These are phyloP conservation scores for Paraurostyla sp. DNA, from an alignment of 73 alveolate species.

Conservation along the genomic window DNA sequence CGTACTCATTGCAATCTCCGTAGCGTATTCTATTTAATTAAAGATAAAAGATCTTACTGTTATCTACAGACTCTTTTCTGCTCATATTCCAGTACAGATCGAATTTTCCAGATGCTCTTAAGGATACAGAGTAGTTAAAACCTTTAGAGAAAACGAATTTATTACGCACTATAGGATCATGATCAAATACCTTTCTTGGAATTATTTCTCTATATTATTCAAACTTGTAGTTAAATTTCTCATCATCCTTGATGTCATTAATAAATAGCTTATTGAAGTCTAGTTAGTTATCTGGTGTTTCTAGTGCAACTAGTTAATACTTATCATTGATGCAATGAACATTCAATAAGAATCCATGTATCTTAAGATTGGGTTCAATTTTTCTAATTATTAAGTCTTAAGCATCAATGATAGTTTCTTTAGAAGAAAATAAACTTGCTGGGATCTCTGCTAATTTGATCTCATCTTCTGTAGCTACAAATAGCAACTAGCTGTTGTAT, in stretches of 20 bases:
- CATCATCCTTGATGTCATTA: background rate
- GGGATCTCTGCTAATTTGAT: background rate
- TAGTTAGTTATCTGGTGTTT: background rate
- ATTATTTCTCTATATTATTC: background rate
- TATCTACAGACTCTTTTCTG: background rate
- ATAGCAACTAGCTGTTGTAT: background rate
- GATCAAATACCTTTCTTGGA: background rate
- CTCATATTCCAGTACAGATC: conserved; percentile 36
- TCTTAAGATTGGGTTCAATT: background rate
- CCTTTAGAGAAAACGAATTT: background rate
- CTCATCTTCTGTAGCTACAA: background rate
- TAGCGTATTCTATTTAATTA: background rate
- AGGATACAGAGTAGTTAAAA: background rate
- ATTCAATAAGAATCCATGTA: background rate
- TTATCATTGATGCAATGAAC: background rate
- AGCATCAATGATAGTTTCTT: background rate
- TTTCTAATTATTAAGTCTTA: background rate
- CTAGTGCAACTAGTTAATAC: background rate
- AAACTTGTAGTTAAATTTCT: background rate
- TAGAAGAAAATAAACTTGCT: background rate
- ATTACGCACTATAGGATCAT: background rate
- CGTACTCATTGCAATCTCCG: background rate
- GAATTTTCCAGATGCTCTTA: conserved; percentile 7
- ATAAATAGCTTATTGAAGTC: background rate
- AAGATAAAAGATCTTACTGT: background rate